Evolutionary conservation across 768 basidiomycete species (phyloP), one percentile per base, ranked within the genome.

Genomic region (Clitopilus passeckerianus): DNA sequence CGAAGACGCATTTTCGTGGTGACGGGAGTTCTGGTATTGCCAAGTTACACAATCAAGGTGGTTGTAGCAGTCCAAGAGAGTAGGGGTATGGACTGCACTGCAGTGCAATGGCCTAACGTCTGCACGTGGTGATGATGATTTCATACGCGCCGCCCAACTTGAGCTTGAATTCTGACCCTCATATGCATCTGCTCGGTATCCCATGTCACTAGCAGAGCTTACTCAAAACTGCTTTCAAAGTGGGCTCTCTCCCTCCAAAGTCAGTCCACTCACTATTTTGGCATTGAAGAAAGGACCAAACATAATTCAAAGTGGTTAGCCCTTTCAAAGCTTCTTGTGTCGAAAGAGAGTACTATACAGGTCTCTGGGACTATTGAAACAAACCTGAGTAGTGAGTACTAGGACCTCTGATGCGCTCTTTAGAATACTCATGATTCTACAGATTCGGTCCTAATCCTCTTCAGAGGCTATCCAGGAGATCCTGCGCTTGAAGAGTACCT

Each of bases 171-270:
- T 18, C 9, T 50, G 6, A 18, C 5, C 18, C 22, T 23, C 20
- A 22, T 18, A 50, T 50, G 46, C 46, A 50, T 50, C 12, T 10
- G 20, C 20, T n/a, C 37, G 10, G 37, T 41, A 15, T 41, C 14
- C 22, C 20, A 90, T 91, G 89, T 87, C 88, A 35, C 68, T 91
- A 37, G 80, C 79, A 35, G 88, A 83, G 59, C 72, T 92, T 50
- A 89, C 90, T 15, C 77, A 86, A 59, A 90, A 90, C 69, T 82
- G 86, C 37, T 91, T 89, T 61, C 86, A 90, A 65, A 83, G 80
- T 66, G 89, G 90, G 6, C 71, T 90, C 18, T 77, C 86, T 53
- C 74, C 89, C 20, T 61, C 70, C 15, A 89, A 89, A 77, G 90
- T 89, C 65, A 66, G 79, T 69, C 50, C 18, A 54, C 58, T 41